A percentile compares a stretch with the other conserved stretches of the same genome.
These are phyloP conservation scores for Monotropa hypopitys DNA, from an alignment of 179 eudicot genomes.

Conservation along the genomic window DNA sequence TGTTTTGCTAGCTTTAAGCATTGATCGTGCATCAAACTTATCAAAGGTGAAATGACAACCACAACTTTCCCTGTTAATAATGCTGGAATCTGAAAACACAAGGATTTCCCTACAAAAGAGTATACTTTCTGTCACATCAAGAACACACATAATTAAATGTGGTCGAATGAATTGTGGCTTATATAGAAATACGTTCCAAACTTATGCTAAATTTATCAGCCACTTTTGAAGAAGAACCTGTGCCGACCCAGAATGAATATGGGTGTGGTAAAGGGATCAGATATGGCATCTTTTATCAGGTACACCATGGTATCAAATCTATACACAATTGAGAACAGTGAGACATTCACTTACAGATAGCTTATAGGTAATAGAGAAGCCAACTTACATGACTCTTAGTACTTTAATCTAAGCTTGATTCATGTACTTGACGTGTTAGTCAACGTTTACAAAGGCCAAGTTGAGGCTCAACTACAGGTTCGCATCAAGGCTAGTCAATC, in stretches of 20 bases:
- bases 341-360: not conserved
- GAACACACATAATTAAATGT: not conserved
- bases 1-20: conserved; percentile 80
- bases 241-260: not conserved
- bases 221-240: not conserved
- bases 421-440: not conserved
- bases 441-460: no score
- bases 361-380: not conserved
- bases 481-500: no score
- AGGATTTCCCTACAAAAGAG: conserved; percentile 65
- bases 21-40: conserved; percentile 97
- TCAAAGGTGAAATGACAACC: conserved; percentile 86
- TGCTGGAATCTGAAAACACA: conserved; percentile 93
- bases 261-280: not conserved
- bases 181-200: not conserved
- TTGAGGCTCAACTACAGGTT: no score
- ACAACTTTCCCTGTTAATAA: conserved; percentile 83
- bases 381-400: not conserved
- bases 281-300: not conserved
- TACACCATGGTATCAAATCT: not conserved
- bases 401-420: not conserved
- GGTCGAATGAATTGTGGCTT: not conserved
- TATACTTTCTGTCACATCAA: not conserved
- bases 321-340: not conserved
- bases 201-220: not conserved